Evolutionary conservation across 768 basidiomycete species (phyloP).

Genomic region (Psilocybe cyanescens): DNA sequence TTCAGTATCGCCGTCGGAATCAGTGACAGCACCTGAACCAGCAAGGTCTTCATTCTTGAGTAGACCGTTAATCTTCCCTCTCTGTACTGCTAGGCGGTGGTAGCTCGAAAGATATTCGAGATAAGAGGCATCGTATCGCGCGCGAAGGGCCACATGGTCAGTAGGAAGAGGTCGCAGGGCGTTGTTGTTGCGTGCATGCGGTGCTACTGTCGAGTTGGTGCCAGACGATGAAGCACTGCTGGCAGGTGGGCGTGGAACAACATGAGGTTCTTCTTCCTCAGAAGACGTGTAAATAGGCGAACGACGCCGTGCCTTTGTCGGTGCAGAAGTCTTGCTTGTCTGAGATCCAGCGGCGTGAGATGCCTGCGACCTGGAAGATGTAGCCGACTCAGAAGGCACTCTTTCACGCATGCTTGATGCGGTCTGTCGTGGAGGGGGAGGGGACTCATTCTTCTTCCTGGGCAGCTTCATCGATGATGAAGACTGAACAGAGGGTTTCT

Average conservation of each 20-base stretch:
- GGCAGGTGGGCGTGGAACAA: slow-evolving; percentile 5
- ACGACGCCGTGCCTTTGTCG: slow-evolving; percentile 47
- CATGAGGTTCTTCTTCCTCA: slow-evolving; percentile 29
- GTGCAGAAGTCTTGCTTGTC: slow-evolving; percentile 11
- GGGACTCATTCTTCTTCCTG: slow-evolving; percentile 43
- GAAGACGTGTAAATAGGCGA: slow-evolving; percentile 71
- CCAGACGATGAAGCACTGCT: slow-evolving; percentile 21
- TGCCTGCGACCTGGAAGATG: slow-evolving; percentile 23
- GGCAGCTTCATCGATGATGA: slow-evolving; percentile 18
- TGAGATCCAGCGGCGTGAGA: slow-evolving; percentile 18
- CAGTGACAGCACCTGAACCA: slow-evolving; percentile 40
- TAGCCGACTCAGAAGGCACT: slow-evolving; percentile 14
- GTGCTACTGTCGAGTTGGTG: background rate
- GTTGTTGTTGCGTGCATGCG: slow-evolving; percentile 28
- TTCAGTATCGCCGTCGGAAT: slow-evolving; percentile 59
- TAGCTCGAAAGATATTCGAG: slow-evolving; percentile 52
- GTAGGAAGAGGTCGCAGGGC: slow-evolving; percentile 38
- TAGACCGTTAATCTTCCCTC: slow-evolving; percentile 54
- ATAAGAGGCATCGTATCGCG: slow-evolving; percentile 56
- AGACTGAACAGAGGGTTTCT: background rate
- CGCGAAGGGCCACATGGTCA: slow-evolving; percentile 56
- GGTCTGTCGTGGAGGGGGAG: slow-evolving; percentile 32
- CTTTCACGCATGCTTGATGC: slow-evolving; percentile 21
- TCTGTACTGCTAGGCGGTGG: slow-evolving; percentile 51
- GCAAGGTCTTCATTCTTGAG: slow-evolving; percentile 42